Evolutionary conservation across 2,329 filamentous ascomycete species (phyloP).

Genomic region (Calcarisporium arbuscula): DNA sequence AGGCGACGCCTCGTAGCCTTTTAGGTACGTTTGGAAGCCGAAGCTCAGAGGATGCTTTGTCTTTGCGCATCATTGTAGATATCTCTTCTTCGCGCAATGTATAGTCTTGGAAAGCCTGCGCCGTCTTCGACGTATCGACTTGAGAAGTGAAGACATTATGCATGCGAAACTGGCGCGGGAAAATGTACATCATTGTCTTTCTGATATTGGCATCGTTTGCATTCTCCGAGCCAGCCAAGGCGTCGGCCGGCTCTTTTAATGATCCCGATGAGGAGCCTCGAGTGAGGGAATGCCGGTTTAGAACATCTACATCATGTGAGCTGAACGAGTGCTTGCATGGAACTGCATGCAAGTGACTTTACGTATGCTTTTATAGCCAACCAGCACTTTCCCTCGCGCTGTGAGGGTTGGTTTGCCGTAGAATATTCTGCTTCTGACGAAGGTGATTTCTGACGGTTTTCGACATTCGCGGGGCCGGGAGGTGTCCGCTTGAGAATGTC

Average conservation of each 20-base stretch:
- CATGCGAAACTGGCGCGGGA: constrained; percentile 81
- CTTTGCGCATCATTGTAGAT: constrained; percentile 15
- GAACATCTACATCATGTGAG: constrained; percentile 53
- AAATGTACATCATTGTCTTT: constrained; percentile 85
- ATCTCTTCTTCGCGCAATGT: constrained; percentile 83
- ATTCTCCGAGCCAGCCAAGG: background rate
- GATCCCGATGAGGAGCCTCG: background rate
- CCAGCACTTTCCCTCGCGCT: constrained; percentile 57
- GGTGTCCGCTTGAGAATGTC: too few species aligned
- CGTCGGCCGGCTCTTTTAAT: background rate
- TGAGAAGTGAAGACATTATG: constrained; percentile 85
- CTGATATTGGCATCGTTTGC: constrained; percentile 43
- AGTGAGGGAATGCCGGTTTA: constrained; percentile 58
- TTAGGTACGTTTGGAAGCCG: constrained; percentile 45
- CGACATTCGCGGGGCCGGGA: constrained; percentile 2
- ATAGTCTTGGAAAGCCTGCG: constrained; percentile 76
- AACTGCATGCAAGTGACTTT: constrained; percentile 28
- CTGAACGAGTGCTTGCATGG: background rate
- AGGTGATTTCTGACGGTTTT: constrained; percentile 55
- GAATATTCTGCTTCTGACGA: constrained; percentile 79
- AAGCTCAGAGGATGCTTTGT: constrained; percentile 9
- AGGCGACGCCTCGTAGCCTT: constrained; percentile 57
- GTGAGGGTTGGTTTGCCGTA: constrained; percentile 73
- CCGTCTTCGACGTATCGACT: constrained; percentile 58
- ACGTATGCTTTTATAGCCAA: constrained; percentile 80